Base-by-base conservation (phyloP, 2,329 filamentous ascomycete genomes). In the Alternaria panax region DNA sequence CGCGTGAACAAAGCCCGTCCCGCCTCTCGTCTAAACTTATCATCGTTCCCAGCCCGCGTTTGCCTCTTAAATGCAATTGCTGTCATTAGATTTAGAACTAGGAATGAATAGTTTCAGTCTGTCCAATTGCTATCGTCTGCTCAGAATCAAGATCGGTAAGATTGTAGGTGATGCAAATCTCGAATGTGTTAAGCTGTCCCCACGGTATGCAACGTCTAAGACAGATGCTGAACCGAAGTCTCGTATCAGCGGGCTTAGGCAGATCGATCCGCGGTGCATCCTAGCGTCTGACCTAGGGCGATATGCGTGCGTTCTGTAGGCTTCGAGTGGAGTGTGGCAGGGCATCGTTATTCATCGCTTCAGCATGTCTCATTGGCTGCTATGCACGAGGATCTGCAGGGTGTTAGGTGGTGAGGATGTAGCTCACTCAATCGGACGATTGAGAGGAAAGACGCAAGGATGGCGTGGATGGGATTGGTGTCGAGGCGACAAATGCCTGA, bases 11-110 rank as follows among this genome's bases (percentile, higher is more conserved):
- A 57, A 59, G 56, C 52, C 56, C 51, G 45, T 46, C 61, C 61
- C 64, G 51, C 66, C 64, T 70, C 62, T 65, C 67, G 51, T 62
- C 54, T 67, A 63, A 42, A 38, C 62, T 63, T 70, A 60, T 64
- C 59, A n/a, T 58, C 43, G 14, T 43, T 42, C 22, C 46, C 54
- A 60, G 46, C 48, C 41, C 22, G 32, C 27, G 27, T 25, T 30
- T 46, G 25, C 34, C 28, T 40, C 14, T 27, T 11, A 8, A 24
- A 28, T 20, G 24, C 51, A 41, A 30, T 41, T n/a, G 7, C 46
- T 48, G 25, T 7, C 32, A 45, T 54, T 57, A 57, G 24, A n/a
- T 36, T 43, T 20, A 12, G 8, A n/a, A 25, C 38, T 14, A 18
- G 3, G 11, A 38, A 43, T 18, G 18, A 22, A 27, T 18, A 34